A percentile compares a stretch with the other conserved stretches of the same genome.
Evolutionary conservation across 345 rosid genomes (phyloP).

Genomic region (Alliaria petiolata): DNA sequence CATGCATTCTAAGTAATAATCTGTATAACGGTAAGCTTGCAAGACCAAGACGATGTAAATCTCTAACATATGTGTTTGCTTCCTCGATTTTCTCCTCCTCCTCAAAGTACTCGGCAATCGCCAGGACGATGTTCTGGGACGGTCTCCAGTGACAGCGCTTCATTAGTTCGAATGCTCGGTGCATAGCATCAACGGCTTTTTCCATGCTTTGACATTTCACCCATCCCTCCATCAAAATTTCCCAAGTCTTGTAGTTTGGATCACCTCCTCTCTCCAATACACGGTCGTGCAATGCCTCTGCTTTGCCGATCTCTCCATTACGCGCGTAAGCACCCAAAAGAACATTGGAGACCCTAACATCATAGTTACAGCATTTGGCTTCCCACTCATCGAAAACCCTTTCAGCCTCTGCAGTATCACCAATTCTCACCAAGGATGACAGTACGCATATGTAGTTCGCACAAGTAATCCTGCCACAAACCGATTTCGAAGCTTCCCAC

Average conservation of each 20-base stretch:
- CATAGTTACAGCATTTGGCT: slow-evolving; percentile 37
- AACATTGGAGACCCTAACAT: slow-evolving; percentile 55
- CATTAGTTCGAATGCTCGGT: slow-evolving; percentile 39
- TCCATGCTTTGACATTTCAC: slow-evolving; percentile 43
- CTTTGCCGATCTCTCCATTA: slow-evolving; percentile 39
- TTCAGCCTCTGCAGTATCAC: slow-evolving; percentile 40
- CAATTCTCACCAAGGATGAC: slow-evolving; percentile 46
- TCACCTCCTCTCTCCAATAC: slow-evolving; percentile 50
- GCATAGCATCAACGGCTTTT: slow-evolving; percentile 57
- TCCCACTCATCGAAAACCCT: slow-evolving; percentile 53
- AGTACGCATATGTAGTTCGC: slow-evolving; percentile 51
- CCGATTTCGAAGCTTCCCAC: slow-evolving; percentile 47
- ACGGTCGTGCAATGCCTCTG: slow-evolving; percentile 42
- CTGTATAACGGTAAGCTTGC: slow-evolving; percentile 46
- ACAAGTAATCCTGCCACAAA: slow-evolving; percentile 46
- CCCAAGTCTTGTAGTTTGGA: slow-evolving; percentile 82
- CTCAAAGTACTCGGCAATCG: slow-evolving; percentile 49
- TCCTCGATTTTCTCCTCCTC: slow-evolving; percentile 45
- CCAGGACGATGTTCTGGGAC: slow-evolving; percentile 34
- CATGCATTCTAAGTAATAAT: slow-evolving; percentile 46
- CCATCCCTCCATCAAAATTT: slow-evolving; percentile 65
- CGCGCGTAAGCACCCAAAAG: slow-evolving; percentile 53
- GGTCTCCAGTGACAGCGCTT: slow-evolving; percentile 57
- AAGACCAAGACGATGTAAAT: slow-evolving; percentile 42
- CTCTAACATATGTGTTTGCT: slow-evolving; percentile 40